Percentiles rank a stretch among this genome's conserved stretches.
Conservation (phyloP, 148 eudicot species). For the Salicornia ramosissima region DNA sequence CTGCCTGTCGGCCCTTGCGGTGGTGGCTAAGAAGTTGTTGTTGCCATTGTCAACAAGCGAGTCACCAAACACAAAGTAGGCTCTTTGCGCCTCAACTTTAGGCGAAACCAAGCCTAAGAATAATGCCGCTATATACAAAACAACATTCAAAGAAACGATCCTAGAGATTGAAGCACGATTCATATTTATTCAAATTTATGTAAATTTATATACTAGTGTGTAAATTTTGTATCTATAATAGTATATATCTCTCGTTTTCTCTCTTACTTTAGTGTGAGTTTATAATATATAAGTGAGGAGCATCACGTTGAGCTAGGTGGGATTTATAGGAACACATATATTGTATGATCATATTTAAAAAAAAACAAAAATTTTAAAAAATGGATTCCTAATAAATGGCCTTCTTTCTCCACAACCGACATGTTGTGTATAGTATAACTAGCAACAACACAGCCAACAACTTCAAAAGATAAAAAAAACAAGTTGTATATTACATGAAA, state of each 20-base stretch:
- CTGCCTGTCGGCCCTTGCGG: conserved; percentile 62
- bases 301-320: background rate
- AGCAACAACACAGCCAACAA: conserved; percentile 13
- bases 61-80: conserved; percentile 77
- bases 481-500: conserved; percentile 1
- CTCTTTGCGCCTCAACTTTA: conserved; percentile 43
- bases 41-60: conserved; percentile 77
- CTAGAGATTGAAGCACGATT: conserved; percentile 9
- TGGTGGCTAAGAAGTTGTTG: conserved; percentile 63
- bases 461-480: background rate
- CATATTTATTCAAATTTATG: background rate
- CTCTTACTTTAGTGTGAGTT: background rate
- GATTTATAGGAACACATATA: conserved; percentile 10
- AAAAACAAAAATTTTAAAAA: no score
- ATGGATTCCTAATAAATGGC: conserved; percentile 27
- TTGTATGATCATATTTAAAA: conserved; percentile 13
- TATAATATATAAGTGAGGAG: background rate
- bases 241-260: background rate
- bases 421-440: background rate
- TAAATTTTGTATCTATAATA: background rate
- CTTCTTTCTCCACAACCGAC: conserved; percentile 23
- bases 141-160: background rate
- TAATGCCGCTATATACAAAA: conserved; percentile 1
- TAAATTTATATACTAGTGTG: background rate
- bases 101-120: conserved; percentile 8